Evolutionary conservation across 2,329 filamentous ascomycete genomes (phyloP), one percentile per base, ranked within the genome.

Genomic region (Aquanectria penicillioides): DNA sequence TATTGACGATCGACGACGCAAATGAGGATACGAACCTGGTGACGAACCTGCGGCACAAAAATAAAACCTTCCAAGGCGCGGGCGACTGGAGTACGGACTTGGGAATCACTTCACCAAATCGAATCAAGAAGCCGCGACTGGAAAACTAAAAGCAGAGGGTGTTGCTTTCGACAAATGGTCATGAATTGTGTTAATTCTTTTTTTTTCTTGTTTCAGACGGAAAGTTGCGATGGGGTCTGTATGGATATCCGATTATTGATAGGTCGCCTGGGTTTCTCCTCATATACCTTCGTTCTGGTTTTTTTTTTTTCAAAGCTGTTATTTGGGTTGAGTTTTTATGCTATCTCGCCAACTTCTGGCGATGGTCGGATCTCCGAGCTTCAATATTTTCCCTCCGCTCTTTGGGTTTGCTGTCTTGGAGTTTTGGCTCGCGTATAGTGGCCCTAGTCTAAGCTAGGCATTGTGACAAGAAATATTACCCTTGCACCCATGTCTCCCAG

Each of bases 1-100:
- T 33, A 28, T 46, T 62, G 48, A 49, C 58, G 52, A 57, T 28
- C 51, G 18, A 65, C 54, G 66, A 57, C 41, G 52, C 57, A 58
- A n/a, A 63, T 46, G 58, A 64, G 47, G 36, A 56, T 44, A 63
- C 25, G 52, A 55, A 41, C 38, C 34, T 44, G 40, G 29, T 51
- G 37, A 44, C 18, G 28, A 28, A 8, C 23, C 29, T 50, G 17
- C 6, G 7, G 34, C 22, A 17, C n/a, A n/a, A n/a, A n/a, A 36
- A 38, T n/a, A 20, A 37, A 26, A 23, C 28, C 22, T 41, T 23
- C 49, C 25, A n/a, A 3, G 18, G 25, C 28, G 18, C 31, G 28
- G 50, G 43, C 37, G 48, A 53, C 28, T 52, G 55, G 48, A 48
- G 48, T 51, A 52, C 44, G 48, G 34, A 40, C 38, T 20, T 34